Evolutionary conservation across 2,329 filamentous ascomycete species (phyloP).

Genomic region (Penicillium sp.): DNA sequence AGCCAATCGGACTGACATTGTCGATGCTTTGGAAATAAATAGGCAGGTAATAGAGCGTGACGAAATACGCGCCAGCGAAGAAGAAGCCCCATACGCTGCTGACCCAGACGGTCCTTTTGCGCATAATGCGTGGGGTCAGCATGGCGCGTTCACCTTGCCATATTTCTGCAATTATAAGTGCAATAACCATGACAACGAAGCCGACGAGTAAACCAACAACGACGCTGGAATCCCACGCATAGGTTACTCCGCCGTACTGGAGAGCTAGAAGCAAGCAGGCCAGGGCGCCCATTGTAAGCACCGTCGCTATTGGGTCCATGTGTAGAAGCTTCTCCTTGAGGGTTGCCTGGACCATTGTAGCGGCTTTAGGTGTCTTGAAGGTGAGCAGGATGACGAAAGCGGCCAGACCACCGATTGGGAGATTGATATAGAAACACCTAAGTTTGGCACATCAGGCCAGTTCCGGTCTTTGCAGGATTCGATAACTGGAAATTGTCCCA

Average conservation of each 20-base stretch:
- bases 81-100: constrained; percentile 41
- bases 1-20: constrained; percentile 34
- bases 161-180: constrained; percentile 41
- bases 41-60: constrained; percentile 50
- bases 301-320: constrained; percentile 49
- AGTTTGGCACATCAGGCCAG: background rate
- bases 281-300: constrained; percentile 43
- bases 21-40: constrained; percentile 51
- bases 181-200: constrained; percentile 41
- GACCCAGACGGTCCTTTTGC: constrained; percentile 36
- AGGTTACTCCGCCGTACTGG: constrained; percentile 47
- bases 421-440: constrained; percentile 43
- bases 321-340: constrained; percentile 43
- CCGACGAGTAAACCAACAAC: constrained; percentile 52
- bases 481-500: constrained; percentile 26
- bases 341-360: background rate
- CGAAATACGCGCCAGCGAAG: constrained; percentile 37
- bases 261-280: constrained; percentile 50
- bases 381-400: constrained; percentile 30
- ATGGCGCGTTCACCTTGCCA: constrained; percentile 46
- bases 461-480: background rate
- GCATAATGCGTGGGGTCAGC: constrained; percentile 40
- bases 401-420: constrained; percentile 27
- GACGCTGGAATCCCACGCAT: constrained; percentile 39
- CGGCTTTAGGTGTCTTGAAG: constrained; percentile 25